Evolutionary conservation across 768 basidiomycete species (phyloP), one percentile per base, ranked within the genome.

Genomic region (Boletus coccyginus): DNA sequence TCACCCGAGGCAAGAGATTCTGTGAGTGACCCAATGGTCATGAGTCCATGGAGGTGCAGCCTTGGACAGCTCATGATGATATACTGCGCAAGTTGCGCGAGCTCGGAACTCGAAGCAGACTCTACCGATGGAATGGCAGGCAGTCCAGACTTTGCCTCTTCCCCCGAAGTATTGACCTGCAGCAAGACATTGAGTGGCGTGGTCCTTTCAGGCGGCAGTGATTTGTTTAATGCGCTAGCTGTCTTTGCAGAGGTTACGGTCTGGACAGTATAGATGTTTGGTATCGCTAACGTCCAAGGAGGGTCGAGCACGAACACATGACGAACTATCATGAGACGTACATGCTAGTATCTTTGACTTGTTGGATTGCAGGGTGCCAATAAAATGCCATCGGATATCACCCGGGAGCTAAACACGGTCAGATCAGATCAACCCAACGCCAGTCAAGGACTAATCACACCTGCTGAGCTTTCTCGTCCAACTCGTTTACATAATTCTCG

Each of bases 331-430:
- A 50, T 6, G 12, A 27, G 64, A 66, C 78, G 51, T 53, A 94
- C 95, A 75, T 33, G 94, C 92, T 16, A 96, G 81, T n/a, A 76
- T 75, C 73, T 95, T 98, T 32, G 88, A 85, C 72, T 98, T 98
- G 73, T 98, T 98, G 13, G 90, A 91, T 69, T 98, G 94, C 19
- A 98, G 74, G 3, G 88, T 84, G 8, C 96, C 96, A 62, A 98
- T 96, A 70, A 96, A 98, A 74, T 98, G 96, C 96, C 96, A 98
- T 58, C 87, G 81, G 62, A 98, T 93, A 60, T 92, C 89, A 24
- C 62, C 58, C 1, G 96, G 92, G n/a, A 98, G 82, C 94, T 96
- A 67, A 48, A 31, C 31, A 49, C 39, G 10, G 27, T 62, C 38
- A 50, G 36, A 58, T 58, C 49, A 62, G 53, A 45, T 56, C 51